Evolutionary conservation across 2,329 filamentous ascomycete genomes (phyloP).

Genomic region (Hypoxylon sp.): DNA sequence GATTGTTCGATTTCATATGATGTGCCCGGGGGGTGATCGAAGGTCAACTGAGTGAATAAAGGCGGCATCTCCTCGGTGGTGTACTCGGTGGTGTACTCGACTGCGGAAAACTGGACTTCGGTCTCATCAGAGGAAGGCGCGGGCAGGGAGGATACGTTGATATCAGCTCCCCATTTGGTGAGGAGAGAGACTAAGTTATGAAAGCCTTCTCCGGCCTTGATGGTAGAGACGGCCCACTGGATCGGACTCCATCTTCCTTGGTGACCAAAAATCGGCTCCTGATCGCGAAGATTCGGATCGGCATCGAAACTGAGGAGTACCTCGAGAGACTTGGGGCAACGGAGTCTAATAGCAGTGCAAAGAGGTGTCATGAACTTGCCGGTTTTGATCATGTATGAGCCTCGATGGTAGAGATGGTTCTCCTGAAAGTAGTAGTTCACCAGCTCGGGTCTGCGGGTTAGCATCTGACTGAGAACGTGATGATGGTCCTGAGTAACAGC

Average conservation of each 20-base stretch:
- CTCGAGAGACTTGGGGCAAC: background rate
- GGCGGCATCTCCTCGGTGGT: constrained; percentile 5
- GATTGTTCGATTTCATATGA: too few relatives aligned
- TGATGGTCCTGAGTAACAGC: constrained; percentile 3
- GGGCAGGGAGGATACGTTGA: constrained; percentile 9
- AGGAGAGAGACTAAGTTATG: constrained; percentile 2
- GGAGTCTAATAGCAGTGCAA: constrained; percentile 7
- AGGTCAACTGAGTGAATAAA: constrained; percentile 8
- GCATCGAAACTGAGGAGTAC: constrained; percentile 8
- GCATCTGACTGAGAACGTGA: background rate
- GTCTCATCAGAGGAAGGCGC: background rate
- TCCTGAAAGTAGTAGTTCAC: constrained; percentile 16
- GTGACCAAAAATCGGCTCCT: background rate
- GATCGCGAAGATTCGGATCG: constrained; percentile 7
- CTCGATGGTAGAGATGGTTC: background rate
- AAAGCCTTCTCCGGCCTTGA: background rate
- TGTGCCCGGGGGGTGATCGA: background rate
- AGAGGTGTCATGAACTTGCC: constrained; percentile 11
- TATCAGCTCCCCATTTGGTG: constrained; percentile 6
- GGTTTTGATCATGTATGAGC: background rate
- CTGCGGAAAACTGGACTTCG: background rate
- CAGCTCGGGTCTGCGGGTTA: background rate
- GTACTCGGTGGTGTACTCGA: background rate
- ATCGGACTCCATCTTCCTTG: constrained; percentile 18
- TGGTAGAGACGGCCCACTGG: constrained; percentile 10